A percentile compares a stretch with the other conserved stretches of the same genome.
Evolutionary conservation across 139 green algal species (phyloP).

Genomic region (Nannochloris sp.): DNA sequence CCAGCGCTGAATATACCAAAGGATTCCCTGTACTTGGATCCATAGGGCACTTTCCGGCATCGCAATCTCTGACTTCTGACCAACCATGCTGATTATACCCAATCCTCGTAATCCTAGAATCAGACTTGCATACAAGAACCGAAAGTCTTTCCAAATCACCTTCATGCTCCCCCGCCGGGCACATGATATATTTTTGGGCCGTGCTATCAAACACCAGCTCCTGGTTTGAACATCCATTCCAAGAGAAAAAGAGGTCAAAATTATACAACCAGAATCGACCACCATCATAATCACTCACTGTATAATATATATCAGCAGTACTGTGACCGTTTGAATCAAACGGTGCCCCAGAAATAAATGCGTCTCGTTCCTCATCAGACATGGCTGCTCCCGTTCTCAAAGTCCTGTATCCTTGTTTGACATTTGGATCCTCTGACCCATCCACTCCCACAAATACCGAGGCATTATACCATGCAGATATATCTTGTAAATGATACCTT

Average conservation of each 20-base stretch:
- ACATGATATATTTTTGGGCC: constrained; percentile 10
- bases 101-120: constrained; percentile 7
- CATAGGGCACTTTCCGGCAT: constrained; percentile 15
- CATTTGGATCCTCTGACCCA: neutral
- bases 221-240: constrained; percentile 21
- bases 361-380: neutral
- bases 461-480: neutral
- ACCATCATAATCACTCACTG: neutral
- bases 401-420: neutral
- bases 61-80: constrained; percentile 25
- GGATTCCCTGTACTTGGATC: constrained; percentile 8
- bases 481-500: neutral
- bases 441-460: neutral
- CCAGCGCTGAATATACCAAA: constrained; percentile 1
- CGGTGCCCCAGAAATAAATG: constrained; percentile 7
- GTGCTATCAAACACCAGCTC: constrained; percentile 6
- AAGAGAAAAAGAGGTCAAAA: constrained; percentile 22
- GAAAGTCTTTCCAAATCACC: constrained; percentile 18
- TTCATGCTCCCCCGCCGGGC: constrained; percentile 21
- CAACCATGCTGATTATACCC: constrained; percentile 24
- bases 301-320: constrained; percentile 8
- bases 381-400: neutral
- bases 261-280: constrained; percentile 11
- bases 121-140: constrained; percentile 19
- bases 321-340: neutral